phyloP scores from a whole-genome alignment of 2,329 filamentous ascomycete genomes.

The Colletotrichum sp. region DNA sequence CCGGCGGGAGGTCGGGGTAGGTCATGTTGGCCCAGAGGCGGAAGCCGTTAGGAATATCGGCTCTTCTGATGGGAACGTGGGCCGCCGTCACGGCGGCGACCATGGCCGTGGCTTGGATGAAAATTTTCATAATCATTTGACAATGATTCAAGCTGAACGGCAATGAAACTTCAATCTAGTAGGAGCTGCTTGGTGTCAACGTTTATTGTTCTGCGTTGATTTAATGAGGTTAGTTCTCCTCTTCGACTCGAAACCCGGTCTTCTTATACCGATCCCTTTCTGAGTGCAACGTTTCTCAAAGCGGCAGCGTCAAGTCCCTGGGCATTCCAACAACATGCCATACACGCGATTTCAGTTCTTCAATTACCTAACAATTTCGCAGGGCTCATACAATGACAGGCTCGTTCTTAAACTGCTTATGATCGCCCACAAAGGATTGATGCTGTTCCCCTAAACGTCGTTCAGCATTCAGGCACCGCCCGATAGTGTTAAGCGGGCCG shows the following conservation, averaged over 20 bases:
- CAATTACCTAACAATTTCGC: not conserved
- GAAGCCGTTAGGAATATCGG: not conserved
- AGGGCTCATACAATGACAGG: not conserved
- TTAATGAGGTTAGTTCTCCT: not conserved
- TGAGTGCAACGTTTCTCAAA: not conserved
- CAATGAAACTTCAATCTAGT: not conserved
- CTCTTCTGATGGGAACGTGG: not conserved
- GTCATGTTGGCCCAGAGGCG: slow-evolving; percentile 1
- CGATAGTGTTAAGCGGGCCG: not conserved
- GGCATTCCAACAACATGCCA: not conserved
- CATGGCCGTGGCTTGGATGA: not conserved
- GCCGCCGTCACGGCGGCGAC: not conserved
- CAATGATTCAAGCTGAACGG: not conserved
- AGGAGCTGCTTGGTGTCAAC: not conserved
- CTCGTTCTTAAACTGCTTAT: not conserved
- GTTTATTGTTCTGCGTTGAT: not conserved
- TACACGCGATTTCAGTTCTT: not conserved
- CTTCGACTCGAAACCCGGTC: not conserved
- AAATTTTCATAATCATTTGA: not conserved
- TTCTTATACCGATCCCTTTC: not conserved
- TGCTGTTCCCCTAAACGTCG: not conserved
- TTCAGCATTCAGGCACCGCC: not conserved
- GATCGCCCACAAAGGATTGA: not conserved
- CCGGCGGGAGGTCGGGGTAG: not conserved
- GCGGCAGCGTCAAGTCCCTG: not conserved